Evolutionary conservation across 2,329 filamentous ascomycete genomes (phyloP), one percentile per base, ranked within the genome.

Genomic region (Penicillium freii): DNA sequence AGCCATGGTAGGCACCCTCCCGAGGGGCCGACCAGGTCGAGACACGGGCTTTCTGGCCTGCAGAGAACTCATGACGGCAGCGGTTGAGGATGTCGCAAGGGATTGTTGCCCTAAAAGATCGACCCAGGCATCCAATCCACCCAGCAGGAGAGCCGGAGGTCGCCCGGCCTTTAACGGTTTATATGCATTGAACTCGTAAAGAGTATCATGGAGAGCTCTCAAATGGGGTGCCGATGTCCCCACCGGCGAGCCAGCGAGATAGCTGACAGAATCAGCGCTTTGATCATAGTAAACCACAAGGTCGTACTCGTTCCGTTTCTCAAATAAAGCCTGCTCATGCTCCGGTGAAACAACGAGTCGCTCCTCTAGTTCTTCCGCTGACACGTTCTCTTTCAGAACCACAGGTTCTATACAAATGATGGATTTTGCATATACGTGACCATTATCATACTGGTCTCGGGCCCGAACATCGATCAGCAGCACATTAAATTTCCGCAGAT

Each of bases 361-460:
- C 51, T 81, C 79, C 56, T 82, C 79, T 4, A 88, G 75, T 62
- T 87, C 80, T 60, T 87, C 84, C 1, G 84, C 85, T 17, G 85
- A 88, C 65, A 85, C 81, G 33, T 84, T 87, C 44, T 87, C 84
- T 54, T 90, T 84, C 47, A 91, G 73, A 10, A 88, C 83, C 44
- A 95, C 84, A 25, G 92, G 91, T 68, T 99, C 94, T 59, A 99
- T 84, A 73, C 94, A 99, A 44, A 99, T 91, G 39, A 92, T 90
- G 6, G 85, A 87, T 55, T 87, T 87, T 6, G 89, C 87, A 78
- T 89, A 89, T 62, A 99, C 92, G 71, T 99, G 94, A 0, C 94
- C 94, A 47, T 88, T 82, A 65, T 97, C 91, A 69, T 90, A 99
- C 9, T 89, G 84, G 52, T 89, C 85, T 27, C 94, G 87, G 55